phyloP scores from a whole-genome alignment of 768 basidiomycete genomes.

The Mycena indigotica region DNA sequence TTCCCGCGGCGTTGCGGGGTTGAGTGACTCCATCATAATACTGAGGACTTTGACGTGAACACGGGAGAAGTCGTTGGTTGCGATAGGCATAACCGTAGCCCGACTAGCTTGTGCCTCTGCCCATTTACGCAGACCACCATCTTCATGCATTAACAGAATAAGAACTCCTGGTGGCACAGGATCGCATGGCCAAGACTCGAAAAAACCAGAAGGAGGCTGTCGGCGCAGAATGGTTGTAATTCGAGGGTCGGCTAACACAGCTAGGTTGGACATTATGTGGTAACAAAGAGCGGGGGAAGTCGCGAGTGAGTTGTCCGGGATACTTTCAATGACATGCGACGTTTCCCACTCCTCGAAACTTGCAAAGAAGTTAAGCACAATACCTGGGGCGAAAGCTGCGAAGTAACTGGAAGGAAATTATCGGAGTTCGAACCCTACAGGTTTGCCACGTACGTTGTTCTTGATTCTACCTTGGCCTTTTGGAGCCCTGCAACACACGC shows the following conservation, averaged over 20 bases:
- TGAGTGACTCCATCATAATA: conserved; percentile 39
- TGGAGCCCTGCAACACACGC: conserved; percentile 72
- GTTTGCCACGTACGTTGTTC: conserved; percentile 62
- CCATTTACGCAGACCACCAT: conserved; percentile 57
- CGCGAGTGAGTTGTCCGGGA: conserved; percentile 42
- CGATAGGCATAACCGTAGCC: conserved; percentile 46
- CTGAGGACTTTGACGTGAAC: conserved; percentile 51
- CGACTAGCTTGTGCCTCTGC: conserved; percentile 49
- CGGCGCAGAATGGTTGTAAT: conserved; percentile 46
- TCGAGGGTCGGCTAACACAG: conserved; percentile 52
- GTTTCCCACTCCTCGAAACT: conserved; percentile 72
- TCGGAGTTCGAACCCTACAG: conserved; percentile 13
- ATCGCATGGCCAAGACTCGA: conserved; percentile 58
- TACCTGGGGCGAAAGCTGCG: conserved; percentile 56
- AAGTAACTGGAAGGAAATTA: conserved; percentile 60
- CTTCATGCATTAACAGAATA: conserved; percentile 55
- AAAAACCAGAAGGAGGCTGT: conserved; percentile 36
- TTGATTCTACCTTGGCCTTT: conserved; percentile 62
- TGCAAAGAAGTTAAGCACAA: conserved; percentile 59
- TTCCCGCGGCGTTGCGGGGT: conserved; percentile 3
- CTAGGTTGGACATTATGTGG: conserved; percentile 64
- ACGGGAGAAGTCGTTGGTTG: conserved; percentile 46
- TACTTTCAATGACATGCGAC: conserved; percentile 48
- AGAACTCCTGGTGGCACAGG: conserved; percentile 64
- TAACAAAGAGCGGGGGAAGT: conserved; percentile 54